Base-by-base conservation (phyloP, 176 grass and related monocot species). In the Carex littledalei region DNA sequence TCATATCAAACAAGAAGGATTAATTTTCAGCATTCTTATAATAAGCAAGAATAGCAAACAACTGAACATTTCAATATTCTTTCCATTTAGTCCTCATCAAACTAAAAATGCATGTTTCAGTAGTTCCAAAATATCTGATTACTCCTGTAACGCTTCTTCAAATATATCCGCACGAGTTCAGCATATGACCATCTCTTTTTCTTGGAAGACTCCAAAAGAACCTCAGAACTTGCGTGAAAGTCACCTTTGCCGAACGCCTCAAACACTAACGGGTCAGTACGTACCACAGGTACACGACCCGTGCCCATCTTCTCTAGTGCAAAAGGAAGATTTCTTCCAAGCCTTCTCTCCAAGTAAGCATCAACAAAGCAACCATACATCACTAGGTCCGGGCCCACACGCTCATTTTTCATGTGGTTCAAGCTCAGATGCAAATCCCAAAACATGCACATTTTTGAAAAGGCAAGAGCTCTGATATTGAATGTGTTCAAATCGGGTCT, bases 51-150 rank as follows among this genome's bases (percentile, higher is more conserved):
- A 39, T 35, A 4, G 29, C 29, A 29, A 29, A 29, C 29, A 29
- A 29, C 29, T 29, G 29, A 29, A 26, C 1, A 29, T 29, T 29
- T 29, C 29, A 29, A 29, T 1, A 29, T 29, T 29, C 29, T 29
- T 29, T 29, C 29, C 29, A 29, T 29, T 29, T 29, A 29, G 29
- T 1, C 29, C 29, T 29, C 29, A 29, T 29, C n/a, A 29, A 29
- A 29, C 5, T n/a, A n/a, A n/a, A n/a, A n/a, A n/a, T n/a, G n/a
- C n/a, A n/a, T n/a, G 45, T 67, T 81, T 94, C 85, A 97, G 87
- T 97, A 97, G 81, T 97, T 97, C 92, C 92, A 97, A 85, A 97
- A 97, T 62, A 97, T 82, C 67, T 97, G 94, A 85, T 92, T 87
- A 64, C 78, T 92, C 84, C 92, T 90, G 59, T 94, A 81, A 34